A percentile compares a stretch with the other conserved stretches of the same genome.
Evolutionary conservation across 768 basidiomycete genomes (phyloP).

Genomic region (Lentinus tigrinus): DNA sequence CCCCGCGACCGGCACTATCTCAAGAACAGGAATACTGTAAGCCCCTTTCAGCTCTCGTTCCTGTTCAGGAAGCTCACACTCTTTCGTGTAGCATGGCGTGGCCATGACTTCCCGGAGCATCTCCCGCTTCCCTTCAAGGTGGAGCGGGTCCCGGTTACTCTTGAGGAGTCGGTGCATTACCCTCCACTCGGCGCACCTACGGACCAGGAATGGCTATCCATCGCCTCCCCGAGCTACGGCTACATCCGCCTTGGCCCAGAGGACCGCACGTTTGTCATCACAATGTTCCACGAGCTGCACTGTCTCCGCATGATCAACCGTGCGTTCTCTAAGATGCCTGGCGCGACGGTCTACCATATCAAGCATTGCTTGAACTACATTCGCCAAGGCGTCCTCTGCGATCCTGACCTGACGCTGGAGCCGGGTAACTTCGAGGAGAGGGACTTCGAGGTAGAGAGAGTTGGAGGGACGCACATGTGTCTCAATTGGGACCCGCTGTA

Average conservation of each 20-base stretch:
- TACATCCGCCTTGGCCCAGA: slow-evolving; percentile 32
- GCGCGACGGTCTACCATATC: slow-evolving; percentile 26
- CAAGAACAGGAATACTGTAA: neutral
- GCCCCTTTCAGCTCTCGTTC: neutral
- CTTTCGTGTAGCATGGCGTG: slow-evolving; percentile 27
- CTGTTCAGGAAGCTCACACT: neutral
- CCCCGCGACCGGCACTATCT: neutral
- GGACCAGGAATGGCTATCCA: slow-evolving; percentile 29
- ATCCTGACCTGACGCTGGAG: slow-evolving; percentile 32
- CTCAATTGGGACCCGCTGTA: slow-evolving; percentile 5
- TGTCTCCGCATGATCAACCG: slow-evolving; percentile 32
- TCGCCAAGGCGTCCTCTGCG: slow-evolving; percentile 31
- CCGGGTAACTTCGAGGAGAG: slow-evolving; percentile 19
- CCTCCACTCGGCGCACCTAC: slow-evolving; percentile 25
- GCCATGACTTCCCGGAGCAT: slow-evolving; percentile 29
- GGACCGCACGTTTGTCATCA: slow-evolving; percentile 32
- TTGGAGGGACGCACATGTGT: slow-evolving; percentile 12
- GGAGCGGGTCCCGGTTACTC: slow-evolving; percentile 18
- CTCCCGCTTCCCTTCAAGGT: slow-evolving; percentile 21
- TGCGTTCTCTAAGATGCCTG: slow-evolving; percentile 20
- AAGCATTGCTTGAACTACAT: slow-evolving; percentile 36
- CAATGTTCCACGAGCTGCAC: slow-evolving; percentile 40
- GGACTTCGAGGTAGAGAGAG: slow-evolving; percentile 19
- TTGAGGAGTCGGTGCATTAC: slow-evolving; percentile 34
- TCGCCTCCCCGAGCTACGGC: slow-evolving; percentile 28